Conservation (phyloP, 2,329 filamentous ascomycete genomes). For the Lachnellula hyalina region DNA sequence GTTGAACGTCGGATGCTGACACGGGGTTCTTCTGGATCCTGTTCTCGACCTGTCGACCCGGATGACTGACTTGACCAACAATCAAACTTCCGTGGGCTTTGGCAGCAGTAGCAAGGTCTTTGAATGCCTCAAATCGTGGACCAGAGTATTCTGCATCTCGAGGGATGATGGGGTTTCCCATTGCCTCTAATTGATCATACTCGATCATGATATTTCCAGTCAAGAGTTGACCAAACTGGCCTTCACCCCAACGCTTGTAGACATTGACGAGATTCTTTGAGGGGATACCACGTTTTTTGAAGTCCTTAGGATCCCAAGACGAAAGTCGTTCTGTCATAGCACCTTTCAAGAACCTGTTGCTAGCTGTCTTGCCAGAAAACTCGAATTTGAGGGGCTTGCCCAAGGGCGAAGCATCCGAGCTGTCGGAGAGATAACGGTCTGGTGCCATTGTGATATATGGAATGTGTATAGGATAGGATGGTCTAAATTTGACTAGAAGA, state of each 20-base stretch:
- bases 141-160: conserved; percentile 45
- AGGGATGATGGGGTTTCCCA: conserved; percentile 56
- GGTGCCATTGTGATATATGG: conserved; percentile 15
- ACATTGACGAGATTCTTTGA: conserved; percentile 48
- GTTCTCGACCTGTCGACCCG: conserved; percentile 41
- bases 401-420: conserved; percentile 32
- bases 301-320: conserved; percentile 51
- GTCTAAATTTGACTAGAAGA: not conserved
- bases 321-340: conserved; percentile 63
- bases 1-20: conserved; percentile 36
- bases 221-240: conserved; percentile 49
- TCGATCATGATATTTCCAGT: conserved; percentile 63
- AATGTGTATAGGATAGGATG: not conserved
- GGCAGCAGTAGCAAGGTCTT: conserved; percentile 45
- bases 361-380: conserved; percentile 50
- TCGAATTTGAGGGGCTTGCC: conserved; percentile 43
- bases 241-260: conserved; percentile 58
- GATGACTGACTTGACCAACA: conserved; percentile 58
- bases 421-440: conserved; percentile 22
- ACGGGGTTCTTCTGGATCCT: conserved; percentile 34
- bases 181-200: conserved; percentile 50
- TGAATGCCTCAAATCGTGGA: conserved; percentile 55
- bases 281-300: conserved; percentile 48
- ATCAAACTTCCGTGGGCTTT: conserved; percentile 54
- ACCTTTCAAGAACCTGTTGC: conserved; percentile 62